phyloP scores from a whole-genome alignment of 768 basidiomycete species.

The Amanita polypyramis region DNA sequence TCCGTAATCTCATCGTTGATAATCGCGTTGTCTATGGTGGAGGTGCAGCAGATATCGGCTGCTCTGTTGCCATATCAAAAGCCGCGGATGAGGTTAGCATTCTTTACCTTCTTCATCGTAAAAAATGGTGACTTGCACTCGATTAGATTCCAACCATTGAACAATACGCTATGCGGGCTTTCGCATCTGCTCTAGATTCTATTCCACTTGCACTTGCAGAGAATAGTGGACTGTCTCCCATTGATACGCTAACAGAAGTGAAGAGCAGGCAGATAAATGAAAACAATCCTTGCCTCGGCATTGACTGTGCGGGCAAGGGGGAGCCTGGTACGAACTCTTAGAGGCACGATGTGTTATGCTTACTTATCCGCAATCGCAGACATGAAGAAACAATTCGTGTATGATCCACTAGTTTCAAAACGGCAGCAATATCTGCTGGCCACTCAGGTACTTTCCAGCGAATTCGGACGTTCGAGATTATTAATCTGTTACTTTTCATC shows the following conservation, averaged over 20 bases:
- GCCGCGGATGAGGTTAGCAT: slow-evolving; percentile 80
- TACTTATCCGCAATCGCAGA: slow-evolving; percentile 35
- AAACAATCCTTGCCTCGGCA: slow-evolving; percentile 76
- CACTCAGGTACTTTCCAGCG: slow-evolving; percentile 57
- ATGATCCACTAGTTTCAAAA: slow-evolving; percentile 96
- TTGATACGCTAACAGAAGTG: slow-evolving; percentile 93
- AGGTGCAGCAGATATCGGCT: slow-evolving; percentile 95
- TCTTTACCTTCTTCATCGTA: neutral
- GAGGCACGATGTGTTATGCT: neutral
- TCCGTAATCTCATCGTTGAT: slow-evolving; percentile 90
- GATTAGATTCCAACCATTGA: slow-evolving; percentile 87
- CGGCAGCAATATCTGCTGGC: slow-evolving; percentile 94
- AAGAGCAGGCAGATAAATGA: slow-evolving; percentile 89
- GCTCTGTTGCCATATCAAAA: slow-evolving; percentile 84
- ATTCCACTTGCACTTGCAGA: slow-evolving; percentile 94
- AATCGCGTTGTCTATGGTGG: slow-evolving; percentile 98
- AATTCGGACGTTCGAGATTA: neutral
- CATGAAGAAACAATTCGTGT: slow-evolving; percentile 96
- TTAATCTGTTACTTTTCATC: slow-evolving; percentile 3
- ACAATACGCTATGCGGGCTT: slow-evolving; percentile 99
- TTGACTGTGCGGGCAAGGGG: slow-evolving; percentile 82
- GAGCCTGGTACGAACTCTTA: slow-evolving; percentile 61
- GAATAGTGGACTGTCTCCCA: slow-evolving; percentile 93
- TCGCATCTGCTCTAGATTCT: slow-evolving; percentile 90
- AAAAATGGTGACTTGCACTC: neutral